Evolutionary conservation across 2,329 filamentous ascomycete genomes (phyloP).

Genomic region (Colletotrichum shisoi): DNA sequence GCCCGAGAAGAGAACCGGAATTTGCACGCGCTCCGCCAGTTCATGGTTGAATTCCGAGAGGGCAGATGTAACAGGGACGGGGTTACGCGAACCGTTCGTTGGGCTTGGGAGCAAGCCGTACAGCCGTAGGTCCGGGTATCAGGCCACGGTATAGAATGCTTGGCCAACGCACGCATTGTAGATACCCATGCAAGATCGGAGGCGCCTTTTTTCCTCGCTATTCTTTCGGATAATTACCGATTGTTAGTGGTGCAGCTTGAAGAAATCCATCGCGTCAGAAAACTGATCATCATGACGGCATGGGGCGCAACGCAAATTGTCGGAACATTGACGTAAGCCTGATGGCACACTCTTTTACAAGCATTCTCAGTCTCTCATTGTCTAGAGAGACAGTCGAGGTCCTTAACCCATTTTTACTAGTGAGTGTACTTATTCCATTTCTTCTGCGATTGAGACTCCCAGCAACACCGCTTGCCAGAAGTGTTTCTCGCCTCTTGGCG

Average conservation of each 20-base stretch:
- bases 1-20: too few relatives aligned
- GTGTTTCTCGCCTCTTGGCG: background rate
- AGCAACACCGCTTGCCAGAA: too few relatives aligned
- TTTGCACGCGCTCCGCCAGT: background rate
- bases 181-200: background rate
- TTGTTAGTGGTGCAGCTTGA: too few relatives aligned
- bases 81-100: background rate
- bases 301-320: background rate
- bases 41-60: background rate
- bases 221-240: background rate
- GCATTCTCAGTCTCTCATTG: background rate
- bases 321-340: background rate
- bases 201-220: too few relatives aligned
- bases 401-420: background rate
- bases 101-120: conserved; percentile 6
- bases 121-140: background rate
- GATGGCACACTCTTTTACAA: background rate
- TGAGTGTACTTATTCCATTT: background rate
- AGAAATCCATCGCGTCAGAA: too few relatives aligned
- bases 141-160: background rate
- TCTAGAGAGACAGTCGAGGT: too few relatives aligned
- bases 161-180: background rate
- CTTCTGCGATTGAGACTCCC: background rate
- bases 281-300: conserved; percentile 13
- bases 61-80: background rate